Base-by-base conservation (phyloP, 2,329 filamentous ascomycete species). In the Colletotrichum spaethianum region DNA sequence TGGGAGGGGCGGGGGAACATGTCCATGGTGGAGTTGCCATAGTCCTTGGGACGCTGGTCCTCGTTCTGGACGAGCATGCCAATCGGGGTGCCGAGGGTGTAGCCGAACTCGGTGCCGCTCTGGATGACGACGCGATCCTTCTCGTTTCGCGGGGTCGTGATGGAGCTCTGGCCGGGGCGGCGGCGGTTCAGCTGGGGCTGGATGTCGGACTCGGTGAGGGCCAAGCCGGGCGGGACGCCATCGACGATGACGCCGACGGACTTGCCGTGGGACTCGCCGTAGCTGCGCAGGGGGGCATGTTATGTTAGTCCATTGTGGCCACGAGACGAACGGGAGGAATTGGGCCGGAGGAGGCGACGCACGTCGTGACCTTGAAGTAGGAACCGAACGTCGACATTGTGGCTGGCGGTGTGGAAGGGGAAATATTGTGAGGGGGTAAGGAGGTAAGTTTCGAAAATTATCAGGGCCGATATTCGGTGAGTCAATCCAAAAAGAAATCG, bases 171-270 rank as follows among this genome's bases (percentile, higher is more conserved):
- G 55, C 96, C 96, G 6, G 96, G 96, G 72, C 96, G 90, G 73
- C 96, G 90, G 75, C 96, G 92, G 74, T 93, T 97, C 90, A 98
- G 94, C 85, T 98, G 95, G 60, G 95, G 95, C 84, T 99, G 96
- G 80, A 98, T 97, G 80, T 97, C 94, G 66, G 86, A 87, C 83
- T 98, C 95, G 74, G 90, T 93, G 82, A 98, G 91, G 78, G 92
- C 86, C 88, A 98, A 92, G 78, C 94, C 94, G 18, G 96, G 95
- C 44, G 96, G 96, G 79, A 91, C 93, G 77, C 95, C 95, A 81
- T 98, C 96, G 83, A 98, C 92, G 79, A 98, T 98, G 86, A 94
- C 97, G 80, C 95, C 95, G 78, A 98, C 95, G 40, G 93, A 96
- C 79, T 92, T 93, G 86, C 96, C 97, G 85, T 98, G 96, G 69